Evolutionary conservation across 345 rosid genomes (phyloP), one percentile per base, ranked within the genome.

Genomic region (Abelmoschus esculentus): DNA sequence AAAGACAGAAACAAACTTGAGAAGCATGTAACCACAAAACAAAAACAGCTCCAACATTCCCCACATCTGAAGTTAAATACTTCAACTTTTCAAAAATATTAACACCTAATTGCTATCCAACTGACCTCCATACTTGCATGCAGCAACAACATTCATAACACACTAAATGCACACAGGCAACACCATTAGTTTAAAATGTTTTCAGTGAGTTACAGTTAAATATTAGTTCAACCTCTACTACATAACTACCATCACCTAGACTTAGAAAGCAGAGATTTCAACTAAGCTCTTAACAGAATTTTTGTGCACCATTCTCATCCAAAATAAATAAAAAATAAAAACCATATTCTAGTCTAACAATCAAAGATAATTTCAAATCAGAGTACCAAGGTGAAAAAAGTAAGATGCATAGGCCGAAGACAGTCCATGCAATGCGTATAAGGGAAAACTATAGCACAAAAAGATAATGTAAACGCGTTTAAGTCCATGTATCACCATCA

Each of bases 11-110:
- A 19, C 32, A 56, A 58, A 54, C 2, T 50, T 32, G 53, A 61
- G 49, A 72, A 29, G 47, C 15, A 40, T 36, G 44, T 13, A 54
- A 72, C 22, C 18, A 65, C 44, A 65, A 6, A 9, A 17, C 15
- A 15, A 72, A 65, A 63, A 40, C 69, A 59, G 42, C 34, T 46
- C 61, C 63, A 69, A 67, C 31, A 61, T 67, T 65, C 74, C 74
- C 71, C 64, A 71, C 54, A 74, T 6, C 55, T 57, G 2, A 63
- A 6, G 70, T 49, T 47, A 66, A 9, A 8, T 49, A 4, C 8
- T 47, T 66, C 42, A 15, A 49, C 4, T 29, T 42, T 14, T 47
- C 55, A 66, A 28, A 7, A 34, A 5, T 15, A 47, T 66, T 56
- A 66, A 42, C 42, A 49, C 61, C 32, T 56, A 56, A 22, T 11